Base-by-base conservation (phyloP, 352 stramenopile genomes). In the Thalassiosira mediterranea region DNA sequence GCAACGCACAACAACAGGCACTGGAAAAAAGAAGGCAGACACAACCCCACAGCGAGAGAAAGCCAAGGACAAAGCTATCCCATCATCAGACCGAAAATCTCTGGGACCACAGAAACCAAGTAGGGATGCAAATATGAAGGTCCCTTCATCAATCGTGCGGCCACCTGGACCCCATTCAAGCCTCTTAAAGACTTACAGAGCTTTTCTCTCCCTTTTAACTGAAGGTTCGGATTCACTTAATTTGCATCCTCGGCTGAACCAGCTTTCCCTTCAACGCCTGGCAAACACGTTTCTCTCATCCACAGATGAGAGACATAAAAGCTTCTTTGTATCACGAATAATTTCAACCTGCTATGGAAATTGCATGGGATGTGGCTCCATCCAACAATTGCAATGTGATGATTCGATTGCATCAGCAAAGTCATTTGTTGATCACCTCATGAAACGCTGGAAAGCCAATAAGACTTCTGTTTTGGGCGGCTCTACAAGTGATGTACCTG, bases 291-390 rank as follows among this genome's bases (percentile, higher is more conserved):
- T 78, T 19, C 57, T 78, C 11, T 29, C 42, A 54, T 66, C 48
- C 15, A 19, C 42, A 52, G 48, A 72, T 38, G 63, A 73, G 38
- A 70, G 65, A 51, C 25, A 21, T 8, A 17, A 38, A 38, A 28
- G 34, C 11, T 49, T 75, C 34, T 44, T 72, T 38, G 11, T 32
- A 42, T 40, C 60, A 13, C 53, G 60, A n/a, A 15, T 85, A 1
- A 72, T 78, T 15, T 61, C 28, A 11, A 75, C 11, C 2, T 81
- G 76, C 31, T 85, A 65, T 52, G 53, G 70, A 15, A 68, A 63
- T 34, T 62, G 62, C 61, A 32, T 85, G 26, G 51, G 56, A 44
- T 44, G 17, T 32, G 38, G 60, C 34, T 79, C 64, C 21, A 56
- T 69, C 63, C 8, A 56, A 28, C 52, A 56, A 25, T 28, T 80